Percentiles rank a stretch among this genome's conserved stretches.
Evolutionary conservation across 176 grass and related monocot genomes (phyloP).

Genomic region (Miscanthus lutarioriparius): DNA sequence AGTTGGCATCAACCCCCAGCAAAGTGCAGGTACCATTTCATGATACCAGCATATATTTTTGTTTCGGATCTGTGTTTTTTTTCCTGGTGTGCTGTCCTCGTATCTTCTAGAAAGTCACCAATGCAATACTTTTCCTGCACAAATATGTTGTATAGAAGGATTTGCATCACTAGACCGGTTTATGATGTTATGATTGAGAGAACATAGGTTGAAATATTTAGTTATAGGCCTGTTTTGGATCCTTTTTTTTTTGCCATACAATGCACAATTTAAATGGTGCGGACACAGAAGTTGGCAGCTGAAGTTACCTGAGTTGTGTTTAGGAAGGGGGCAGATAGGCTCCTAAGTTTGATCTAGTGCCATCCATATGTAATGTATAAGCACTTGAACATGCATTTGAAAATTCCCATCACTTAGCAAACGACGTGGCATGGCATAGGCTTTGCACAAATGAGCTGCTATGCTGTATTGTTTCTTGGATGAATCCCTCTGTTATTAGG

Average conservation of each 20-base stretch:
- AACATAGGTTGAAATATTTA: not conserved
- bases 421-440: not conserved
- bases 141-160: not conserved
- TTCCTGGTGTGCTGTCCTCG: not conserved
- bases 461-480: not conserved
- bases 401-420: not conserved
- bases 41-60: not conserved
- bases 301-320: constrained; percentile 6
- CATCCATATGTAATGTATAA: not conserved
- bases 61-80: not conserved
- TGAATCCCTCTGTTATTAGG: not conserved
- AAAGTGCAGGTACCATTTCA: constrained; percentile 81
- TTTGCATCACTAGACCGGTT: not conserved
- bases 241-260: not conserved
- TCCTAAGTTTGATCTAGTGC: not conserved
- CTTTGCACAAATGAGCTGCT: not conserved
- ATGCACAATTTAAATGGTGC: not conserved
- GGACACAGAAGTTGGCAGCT: not conserved
- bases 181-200: not conserved
- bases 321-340: not conserved
- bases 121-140: not conserved
- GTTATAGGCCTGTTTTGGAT: not conserved
- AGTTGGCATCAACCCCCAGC: constrained; percentile 95
- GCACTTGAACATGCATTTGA: too few relatives aligned
- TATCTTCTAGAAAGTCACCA: not conserved